Base-by-base conservation (phyloP, 2,329 filamentous ascomycete species). In the Fusarium oxysporum region DNA sequence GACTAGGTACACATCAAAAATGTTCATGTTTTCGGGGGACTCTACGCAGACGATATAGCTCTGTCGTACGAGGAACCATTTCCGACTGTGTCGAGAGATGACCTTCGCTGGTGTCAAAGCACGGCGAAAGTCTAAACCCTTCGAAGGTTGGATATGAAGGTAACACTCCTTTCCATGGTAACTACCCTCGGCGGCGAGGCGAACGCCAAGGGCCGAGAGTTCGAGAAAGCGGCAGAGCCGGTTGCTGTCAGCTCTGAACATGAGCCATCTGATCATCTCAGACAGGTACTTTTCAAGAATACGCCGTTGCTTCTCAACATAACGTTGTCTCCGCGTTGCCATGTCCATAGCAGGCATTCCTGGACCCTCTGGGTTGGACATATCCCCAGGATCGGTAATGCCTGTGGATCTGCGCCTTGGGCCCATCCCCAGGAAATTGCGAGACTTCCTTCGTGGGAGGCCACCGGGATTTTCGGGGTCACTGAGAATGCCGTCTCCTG, bases 21-120 rank as follows among this genome's bases (percentile, higher is more conserved):
- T 97, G 78, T 97, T 96, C 93, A 98, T 97, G 77, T 97, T 97
- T 81, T 98, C 96, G 1, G 96, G 96, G 0, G 96, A 98, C 80
- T 98, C 96, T n/a, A 98, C 95, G 76, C 96, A 98, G 48, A 97
- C 96, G 67, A 99, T 92, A 79, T 99, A 99, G 84, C 95, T 98
- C 82, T 98, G 95, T 57, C 96, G 89, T n/a, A 99, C 95, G 25
- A 98, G 86, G 80, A 99, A 99, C 96, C 96, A 99, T 81, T 98
- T 98, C 23, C 95, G 94, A 68, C 91, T 92, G 82, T 98, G 95
- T 17, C 95, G 90, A 58, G 91, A 90, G 78, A 95, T 93, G 71
- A 97, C 88, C 77, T 95, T 91, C 57, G 90, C 87, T 0, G 94
- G 94, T 5, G 92, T 95, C 79, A 96, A 86, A 38, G 95, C 92